A percentile compares a stretch with the other conserved stretches of the same genome.
These are phyloP conservation scores for Diaporthe citri DNA, from an alignment of 2,329 filamentous ascomycete genomes.

Conservation along the genomic window DNA sequence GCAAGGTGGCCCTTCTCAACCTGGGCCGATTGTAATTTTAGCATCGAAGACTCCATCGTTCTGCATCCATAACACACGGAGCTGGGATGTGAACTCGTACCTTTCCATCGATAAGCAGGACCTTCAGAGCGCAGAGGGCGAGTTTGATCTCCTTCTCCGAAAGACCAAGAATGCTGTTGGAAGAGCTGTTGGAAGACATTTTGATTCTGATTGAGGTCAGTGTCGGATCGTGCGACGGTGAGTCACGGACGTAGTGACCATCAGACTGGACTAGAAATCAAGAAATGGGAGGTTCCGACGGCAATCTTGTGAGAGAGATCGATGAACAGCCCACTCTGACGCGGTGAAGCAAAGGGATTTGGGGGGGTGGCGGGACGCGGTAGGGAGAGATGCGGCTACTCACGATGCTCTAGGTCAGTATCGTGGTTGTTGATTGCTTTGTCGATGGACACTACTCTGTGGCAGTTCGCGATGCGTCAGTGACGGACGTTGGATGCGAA, in stretches of 20 bases:
- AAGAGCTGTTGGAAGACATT: conserved; percentile 14
- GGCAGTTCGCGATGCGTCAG: not conserved
- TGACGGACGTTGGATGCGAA: not conserved
- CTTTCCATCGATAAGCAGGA: conserved; percentile 11
- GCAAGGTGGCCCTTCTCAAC: conserved; percentile 25
- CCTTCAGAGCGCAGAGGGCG: conserved; percentile 11
- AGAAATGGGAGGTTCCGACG: no score
- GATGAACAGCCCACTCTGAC: not conserved
- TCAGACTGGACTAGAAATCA: not conserved
- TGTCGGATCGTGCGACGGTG: no score
- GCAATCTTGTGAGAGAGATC: not conserved
- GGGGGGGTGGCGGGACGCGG: not conserved
- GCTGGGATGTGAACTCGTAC: not conserved
- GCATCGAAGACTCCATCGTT: not conserved
- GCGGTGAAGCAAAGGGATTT: not conserved
- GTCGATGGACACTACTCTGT: not conserved
- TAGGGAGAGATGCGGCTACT: not conserved
- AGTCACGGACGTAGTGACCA: not conserved
- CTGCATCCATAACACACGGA: not conserved
- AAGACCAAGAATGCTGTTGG: not conserved
- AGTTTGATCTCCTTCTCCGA: conserved; percentile 1
- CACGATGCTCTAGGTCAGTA: not conserved
- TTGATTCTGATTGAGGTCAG: not conserved
- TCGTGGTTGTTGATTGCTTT: not conserved
- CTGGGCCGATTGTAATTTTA: not conserved